A percentile compares a stretch with the other conserved stretches of the same genome.
phyloP scores from a whole-genome alignment of 345 rosid species.

The Conringia planisiliqua region DNA sequence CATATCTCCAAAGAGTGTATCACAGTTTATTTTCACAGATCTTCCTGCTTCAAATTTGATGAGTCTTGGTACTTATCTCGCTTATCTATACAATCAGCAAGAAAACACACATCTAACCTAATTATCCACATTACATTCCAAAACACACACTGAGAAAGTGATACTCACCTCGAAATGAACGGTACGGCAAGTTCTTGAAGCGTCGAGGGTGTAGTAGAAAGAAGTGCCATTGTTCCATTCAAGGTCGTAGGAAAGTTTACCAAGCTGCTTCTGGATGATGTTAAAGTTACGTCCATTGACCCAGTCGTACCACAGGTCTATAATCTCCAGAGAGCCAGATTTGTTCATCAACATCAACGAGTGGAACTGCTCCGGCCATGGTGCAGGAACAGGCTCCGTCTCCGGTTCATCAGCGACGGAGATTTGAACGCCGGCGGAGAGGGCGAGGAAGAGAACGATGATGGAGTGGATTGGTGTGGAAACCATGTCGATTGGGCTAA shows the following conservation, averaged over 20 bases:
- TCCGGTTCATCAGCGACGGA: background rate
- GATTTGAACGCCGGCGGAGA: conserved; percentile 4
- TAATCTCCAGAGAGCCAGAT: conserved; percentile 46
- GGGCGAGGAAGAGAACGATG: conserved; percentile 11
- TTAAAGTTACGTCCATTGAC: conserved; percentile 63
- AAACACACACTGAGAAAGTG: background rate
- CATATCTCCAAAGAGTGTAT: background rate
- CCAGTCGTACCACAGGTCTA: conserved; percentile 78
- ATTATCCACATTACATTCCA: background rate
- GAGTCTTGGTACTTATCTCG: background rate
- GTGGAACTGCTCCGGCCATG: conserved; percentile 75
- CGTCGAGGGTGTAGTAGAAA: conserved; percentile 47
- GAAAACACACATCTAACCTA: background rate
- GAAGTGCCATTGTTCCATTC: conserved; percentile 75
- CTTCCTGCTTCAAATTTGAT: background rate
- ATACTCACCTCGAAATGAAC: conserved; percentile 45
- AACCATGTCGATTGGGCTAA: conserved; percentile 7
- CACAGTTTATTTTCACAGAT: background rate
- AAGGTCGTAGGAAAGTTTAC: conserved; percentile 48
- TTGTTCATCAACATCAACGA: conserved; percentile 54
- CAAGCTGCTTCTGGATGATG: conserved; percentile 66
- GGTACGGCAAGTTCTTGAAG: conserved; percentile 39
- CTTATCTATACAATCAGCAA: background rate
- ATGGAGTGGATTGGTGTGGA: conserved; percentile 5
- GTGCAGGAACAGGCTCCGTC: conserved; percentile 43